Conservation (phyloP, 148 eudicot genomes). For the Amaranthus cruentus region DNA sequence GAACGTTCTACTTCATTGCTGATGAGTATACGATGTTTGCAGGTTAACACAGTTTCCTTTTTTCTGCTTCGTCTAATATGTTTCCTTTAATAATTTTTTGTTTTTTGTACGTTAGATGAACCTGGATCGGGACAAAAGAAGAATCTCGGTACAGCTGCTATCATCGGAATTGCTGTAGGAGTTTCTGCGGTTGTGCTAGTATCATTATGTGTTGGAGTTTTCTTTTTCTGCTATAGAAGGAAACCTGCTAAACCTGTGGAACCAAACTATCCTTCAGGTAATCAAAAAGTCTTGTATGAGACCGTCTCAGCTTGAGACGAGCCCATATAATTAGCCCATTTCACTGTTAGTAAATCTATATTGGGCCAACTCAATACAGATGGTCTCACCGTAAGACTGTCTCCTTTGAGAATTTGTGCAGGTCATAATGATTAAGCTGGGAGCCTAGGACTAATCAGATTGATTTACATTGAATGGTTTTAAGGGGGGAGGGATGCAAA, state of each 20-base stretch:
- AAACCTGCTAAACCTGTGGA: neutral
- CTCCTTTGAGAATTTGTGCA: too few species aligned
- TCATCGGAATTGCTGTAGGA: constrained; percentile 6
- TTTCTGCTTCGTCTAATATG: neutral
- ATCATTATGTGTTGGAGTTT: neutral
- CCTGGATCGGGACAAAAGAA: neutral
- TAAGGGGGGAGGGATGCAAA: too few species aligned
- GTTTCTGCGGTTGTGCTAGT: neutral
- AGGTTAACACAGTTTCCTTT: constrained; percentile 7
- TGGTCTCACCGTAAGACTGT: too few species aligned
- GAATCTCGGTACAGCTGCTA: neutral
- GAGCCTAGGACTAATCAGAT: too few species aligned
- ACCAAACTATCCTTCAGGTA: constrained; percentile 1
- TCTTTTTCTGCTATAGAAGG: neutral
- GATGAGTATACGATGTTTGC: constrained; percentile 19
- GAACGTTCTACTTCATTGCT: constrained; percentile 29
- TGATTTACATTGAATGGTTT: too few species aligned
- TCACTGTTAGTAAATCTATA: too few species aligned
- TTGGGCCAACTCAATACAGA: too few species aligned
- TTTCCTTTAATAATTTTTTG: neutral
- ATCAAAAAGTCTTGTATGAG: neutral
- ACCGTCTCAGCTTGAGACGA: too few species aligned
- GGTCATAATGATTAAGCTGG: too few species aligned
- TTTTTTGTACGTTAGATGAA: neutral
- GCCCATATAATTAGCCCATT: too few species aligned